Conservation (phyloP, 805 yeast genomes). For the Zygosaccharomyces pseudorouxii region DNA sequence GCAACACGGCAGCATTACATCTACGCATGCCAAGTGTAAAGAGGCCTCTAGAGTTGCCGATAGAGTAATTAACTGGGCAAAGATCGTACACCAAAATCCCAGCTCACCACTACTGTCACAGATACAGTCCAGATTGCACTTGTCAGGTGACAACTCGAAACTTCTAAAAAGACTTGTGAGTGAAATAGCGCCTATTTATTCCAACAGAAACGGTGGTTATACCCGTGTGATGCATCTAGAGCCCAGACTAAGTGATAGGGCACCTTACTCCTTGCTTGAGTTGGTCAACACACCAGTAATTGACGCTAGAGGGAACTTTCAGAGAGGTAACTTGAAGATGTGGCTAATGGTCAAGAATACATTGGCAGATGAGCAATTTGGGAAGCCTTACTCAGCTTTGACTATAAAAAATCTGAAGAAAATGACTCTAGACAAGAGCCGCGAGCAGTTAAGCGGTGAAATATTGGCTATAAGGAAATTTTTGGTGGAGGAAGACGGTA, state of each 20-base stretch:
- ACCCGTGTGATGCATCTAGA: constrained; percentile 82
- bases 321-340: constrained; percentile 31
- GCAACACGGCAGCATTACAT: constrained; percentile 64
- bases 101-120: constrained; percentile 24
- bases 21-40: constrained; percentile 73
- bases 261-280: constrained; percentile 85
- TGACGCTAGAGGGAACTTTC: constrained; percentile 19
- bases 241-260: constrained; percentile 82
- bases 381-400: constrained; percentile 12
- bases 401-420: constrained; percentile 28
- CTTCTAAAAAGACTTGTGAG: constrained; percentile 61
- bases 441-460: constrained; percentile 18
- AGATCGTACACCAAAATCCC: constrained; percentile 28
- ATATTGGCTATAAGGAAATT: constrained; percentile 16
- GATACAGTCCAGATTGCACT: constrained; percentile 41
- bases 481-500: constrained; percentile 11
- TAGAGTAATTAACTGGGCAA: constrained; percentile 56
- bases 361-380: constrained; percentile 25
- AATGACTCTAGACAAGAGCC: constrained; percentile 16
- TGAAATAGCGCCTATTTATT: constrained; percentile 61
- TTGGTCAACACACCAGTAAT: constrained; percentile 60
- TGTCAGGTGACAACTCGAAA: constrained; percentile 42
- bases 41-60: constrained; percentile 62
- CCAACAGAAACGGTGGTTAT: constrained; percentile 68
- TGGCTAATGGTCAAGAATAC: constrained; percentile 31